Percentiles rank a stretch among this genome's conserved stretches.
Conservation (phyloP, 768 basidiomycete species). For the Mycena galopus region DNA sequence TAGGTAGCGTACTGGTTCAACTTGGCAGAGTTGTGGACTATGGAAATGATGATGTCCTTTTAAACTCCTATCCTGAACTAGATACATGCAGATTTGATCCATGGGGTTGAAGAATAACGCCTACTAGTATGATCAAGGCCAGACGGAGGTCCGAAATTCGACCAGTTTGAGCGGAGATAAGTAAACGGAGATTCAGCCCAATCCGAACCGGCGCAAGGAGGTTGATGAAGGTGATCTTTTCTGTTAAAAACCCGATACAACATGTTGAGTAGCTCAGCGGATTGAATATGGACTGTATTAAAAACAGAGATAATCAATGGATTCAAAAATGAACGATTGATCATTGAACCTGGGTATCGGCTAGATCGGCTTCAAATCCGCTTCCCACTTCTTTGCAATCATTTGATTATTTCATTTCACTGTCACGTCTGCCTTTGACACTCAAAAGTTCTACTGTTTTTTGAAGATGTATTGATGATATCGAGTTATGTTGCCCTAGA, state of each 20-base stretch:
- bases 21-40: constrained; percentile 24
- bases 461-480: too few relatives aligned
- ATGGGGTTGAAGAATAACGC: constrained; percentile 12
- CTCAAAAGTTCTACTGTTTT: too few relatives aligned
- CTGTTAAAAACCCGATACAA: constrained; percentile 9
- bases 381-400: too few relatives aligned
- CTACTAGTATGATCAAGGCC: neutral
- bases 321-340: neutral
- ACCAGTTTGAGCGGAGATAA: constrained; percentile 19
- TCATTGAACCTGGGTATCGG: too few relatives aligned
- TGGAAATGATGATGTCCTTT: constrained; percentile 26
- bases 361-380: too few relatives aligned
- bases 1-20: constrained; percentile 21
- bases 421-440: too few relatives aligned
- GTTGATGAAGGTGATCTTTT: constrained; percentile 10
- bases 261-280: constrained; percentile 10
- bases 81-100: constrained; percentile 20
- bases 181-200: constrained; percentile 15
- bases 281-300: neutral
- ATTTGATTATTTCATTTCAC: too few relatives aligned
- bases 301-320: neutral
- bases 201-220: constrained; percentile 16
- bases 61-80: constrained; percentile 23
- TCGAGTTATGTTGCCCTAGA: too few relatives aligned
- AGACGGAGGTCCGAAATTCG: constrained; percentile 18